Evolutionary conservation across 2,329 filamentous ascomycete genomes (phyloP), one percentile per base, ranked within the genome.

Genomic region (Alternaria triticimaculans): DNA sequence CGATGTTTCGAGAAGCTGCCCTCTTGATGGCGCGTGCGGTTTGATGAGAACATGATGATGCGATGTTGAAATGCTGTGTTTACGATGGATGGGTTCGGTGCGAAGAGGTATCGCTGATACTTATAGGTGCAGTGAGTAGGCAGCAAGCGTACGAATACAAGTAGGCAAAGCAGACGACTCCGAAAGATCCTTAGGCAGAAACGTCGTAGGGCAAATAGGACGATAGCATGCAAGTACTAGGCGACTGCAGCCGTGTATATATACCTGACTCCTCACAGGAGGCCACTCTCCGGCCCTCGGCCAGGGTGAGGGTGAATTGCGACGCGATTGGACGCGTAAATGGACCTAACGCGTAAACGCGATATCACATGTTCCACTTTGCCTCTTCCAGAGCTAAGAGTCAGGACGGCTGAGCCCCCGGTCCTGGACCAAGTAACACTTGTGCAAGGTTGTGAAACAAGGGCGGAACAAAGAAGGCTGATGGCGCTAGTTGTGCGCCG

Each of bases 1-100:
- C 79, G 75, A 66, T 80, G 74, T 70, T 80, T 79, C 25, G 78
- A 80, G 67, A 81, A 76, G 72, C 76, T 80, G 28, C 75, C 75
- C 44, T 76, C 70, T 56, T 68, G 72, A 55, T 75, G 68, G 62
- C 73, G 72, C 57, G 75, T 68, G 70, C 75, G 71, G 65, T 62
- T 68, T 69, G 75, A 78, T 71, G 75, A 74, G 60, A 80, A 80
- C 78, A 80, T 80, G 67, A 65, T 77, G 48, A 60, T 25, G 51
- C 63, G 66, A 70, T 68, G 62, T 54, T 18, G 45, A 14, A 6
- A n/a, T 50, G 41, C 20, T 14, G 12, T 12, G 12, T 18, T 45
- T 9, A 26, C 14, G n/a, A 20, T 44, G 55, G 58, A 33, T 51
- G 64, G 23, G 54, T 46, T 18, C 58, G 53, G 46, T 68, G 59